Conservation (phyloP, 805 yeast genomes). For the Torulaspora microellipsoides region DNA sequence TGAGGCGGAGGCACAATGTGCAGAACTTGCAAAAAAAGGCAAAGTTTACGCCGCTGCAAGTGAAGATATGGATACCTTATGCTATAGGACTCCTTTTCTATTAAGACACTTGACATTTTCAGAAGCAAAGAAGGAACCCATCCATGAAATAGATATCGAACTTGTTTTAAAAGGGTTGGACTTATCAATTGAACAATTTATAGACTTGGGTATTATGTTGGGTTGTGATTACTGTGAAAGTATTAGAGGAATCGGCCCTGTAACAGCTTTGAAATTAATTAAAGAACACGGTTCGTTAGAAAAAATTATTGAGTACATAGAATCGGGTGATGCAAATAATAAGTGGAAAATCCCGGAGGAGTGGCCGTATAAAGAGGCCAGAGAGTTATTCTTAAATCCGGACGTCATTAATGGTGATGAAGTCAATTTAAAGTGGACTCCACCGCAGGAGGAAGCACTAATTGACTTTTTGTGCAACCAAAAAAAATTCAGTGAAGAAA, state of each 20-base stretch:
- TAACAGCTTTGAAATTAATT: constrained; percentile 83
- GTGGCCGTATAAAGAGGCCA: constrained; percentile 89
- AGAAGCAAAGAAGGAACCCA: constrained; percentile 89
- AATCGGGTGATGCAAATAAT: constrained; percentile 40
- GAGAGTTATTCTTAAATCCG: constrained; percentile 77
- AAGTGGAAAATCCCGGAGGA: constrained; percentile 87
- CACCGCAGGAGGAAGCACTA: constrained; percentile 82
- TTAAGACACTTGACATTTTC: constrained; percentile 89
- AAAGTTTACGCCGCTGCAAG: constrained; percentile 96
- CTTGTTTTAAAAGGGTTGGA: constrained; percentile 72
- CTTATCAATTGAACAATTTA: constrained; percentile 66
- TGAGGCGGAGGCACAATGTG: constrained; percentile 99
- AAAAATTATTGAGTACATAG: constrained; percentile 62
- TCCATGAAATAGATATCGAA: constrained; percentile 70
- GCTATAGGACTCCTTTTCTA: constrained; percentile 80
- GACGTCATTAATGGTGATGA: constrained; percentile 64
- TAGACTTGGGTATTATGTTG: constrained; percentile 85
- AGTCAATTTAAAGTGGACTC: constrained; percentile 75
- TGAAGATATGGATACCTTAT: constrained; percentile 97
- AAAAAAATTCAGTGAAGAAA: constrained; percentile 89
- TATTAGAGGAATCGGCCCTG: constrained; percentile 93
- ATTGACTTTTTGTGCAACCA: constrained; percentile 77
- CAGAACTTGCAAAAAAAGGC: constrained; percentile 81
- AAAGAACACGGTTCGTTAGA: constrained; percentile 82
- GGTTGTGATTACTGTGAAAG: constrained; percentile 99